Evolutionary conservation across 441 rosid species (phyloP), one percentile per base, ranked within the genome.

Genomic region (Corymbia calophylla): DNA sequence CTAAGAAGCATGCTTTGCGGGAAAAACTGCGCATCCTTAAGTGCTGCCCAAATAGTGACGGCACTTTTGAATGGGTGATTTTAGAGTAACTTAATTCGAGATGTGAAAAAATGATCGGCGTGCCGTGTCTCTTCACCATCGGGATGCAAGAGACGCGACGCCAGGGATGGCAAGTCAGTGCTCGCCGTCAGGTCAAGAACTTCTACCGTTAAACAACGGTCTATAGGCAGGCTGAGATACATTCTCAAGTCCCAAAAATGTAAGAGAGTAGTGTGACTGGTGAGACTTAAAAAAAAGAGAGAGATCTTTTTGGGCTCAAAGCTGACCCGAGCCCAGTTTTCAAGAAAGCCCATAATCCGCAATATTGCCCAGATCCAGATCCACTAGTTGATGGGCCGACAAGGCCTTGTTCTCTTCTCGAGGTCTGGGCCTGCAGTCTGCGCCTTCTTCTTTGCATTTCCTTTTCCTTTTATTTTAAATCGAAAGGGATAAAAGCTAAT

Each of bases 101-200:
- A 1, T 5, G 6, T 0, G 1, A 70, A 11, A 35, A 70, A 70
- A 35, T 70, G 35, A 70, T 19, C 0, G 1, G 0, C 7, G 1
- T 19, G 16, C 0, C 2, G 0, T 19, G 16, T 6, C 8, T 3
- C 25, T 35, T 70, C 5, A 18, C 1, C 12, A 2, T 68, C 14
- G 7, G 2, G 8, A 70, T 9, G 48, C 27, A 32, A 6, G 15
- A 19, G 8, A 35, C 19, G 27, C 3, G 5, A 70, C 23, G 5
- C 5, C 8, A 1, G 4, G 47, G 48, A 19, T 35, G 27, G 48
- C 27, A 70, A 70, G 8, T 70, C 15, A 0, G 23, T 70, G 27
- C 81, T 35, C 27, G 3, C 48, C 5, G 2, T 35, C 29, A 27
- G 15, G 35, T 19, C 81, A 70, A 70, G 81, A 70, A 35, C 48